Percentiles rank a stretch among this genome's conserved stretches.
Evolutionary conservation across 768 basidiomycete genomes (phyloP).

Genomic region (Chiua virens): DNA sequence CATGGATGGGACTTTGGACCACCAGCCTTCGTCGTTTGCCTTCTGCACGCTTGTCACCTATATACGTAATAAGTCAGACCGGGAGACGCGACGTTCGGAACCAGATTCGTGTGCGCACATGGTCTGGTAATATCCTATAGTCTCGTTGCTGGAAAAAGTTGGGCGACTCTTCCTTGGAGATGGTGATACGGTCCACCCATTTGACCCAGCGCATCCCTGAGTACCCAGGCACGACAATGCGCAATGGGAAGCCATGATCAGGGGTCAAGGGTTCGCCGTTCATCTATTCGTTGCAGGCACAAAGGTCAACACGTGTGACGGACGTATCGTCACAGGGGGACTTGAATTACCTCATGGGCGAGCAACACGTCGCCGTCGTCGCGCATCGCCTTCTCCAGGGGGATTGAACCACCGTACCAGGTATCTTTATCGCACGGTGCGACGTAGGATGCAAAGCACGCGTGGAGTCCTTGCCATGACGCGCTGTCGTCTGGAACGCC

Average conservation of each 20-base stretch:
- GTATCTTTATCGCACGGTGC: constrained; percentile 61
- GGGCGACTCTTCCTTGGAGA: constrained; percentile 54
- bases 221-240: constrained; percentile 67
- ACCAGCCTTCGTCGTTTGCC: constrained; percentile 34
- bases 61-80: background rate
- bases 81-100: background rate
- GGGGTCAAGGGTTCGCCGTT: constrained; percentile 57
- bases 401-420: constrained; percentile 65
- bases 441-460: constrained; percentile 60
- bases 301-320: too few species aligned
- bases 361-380: constrained; percentile 53
- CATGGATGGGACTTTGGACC: constrained; percentile 60
- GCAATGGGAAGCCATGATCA: constrained; percentile 65
- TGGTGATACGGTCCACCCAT: constrained; percentile 63
- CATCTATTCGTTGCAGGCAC: constrained; percentile 42
- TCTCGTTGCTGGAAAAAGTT: constrained; percentile 75
- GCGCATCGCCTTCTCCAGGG: constrained; percentile 49
- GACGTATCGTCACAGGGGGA: background rate
- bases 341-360: constrained; percentile 53
- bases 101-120: constrained; percentile 30
- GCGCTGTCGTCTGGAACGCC: constrained; percentile 34
- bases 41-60: constrained; percentile 28
- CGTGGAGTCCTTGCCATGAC: constrained; percentile 40
- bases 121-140: constrained; percentile 62
- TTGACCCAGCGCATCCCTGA: constrained; percentile 75